Percentiles rank a stretch among this genome's conserved stretches.
Evolutionary conservation across 202 grass and related monocot species (phyloP).

Genomic region (Saccharum hybrid): DNA sequence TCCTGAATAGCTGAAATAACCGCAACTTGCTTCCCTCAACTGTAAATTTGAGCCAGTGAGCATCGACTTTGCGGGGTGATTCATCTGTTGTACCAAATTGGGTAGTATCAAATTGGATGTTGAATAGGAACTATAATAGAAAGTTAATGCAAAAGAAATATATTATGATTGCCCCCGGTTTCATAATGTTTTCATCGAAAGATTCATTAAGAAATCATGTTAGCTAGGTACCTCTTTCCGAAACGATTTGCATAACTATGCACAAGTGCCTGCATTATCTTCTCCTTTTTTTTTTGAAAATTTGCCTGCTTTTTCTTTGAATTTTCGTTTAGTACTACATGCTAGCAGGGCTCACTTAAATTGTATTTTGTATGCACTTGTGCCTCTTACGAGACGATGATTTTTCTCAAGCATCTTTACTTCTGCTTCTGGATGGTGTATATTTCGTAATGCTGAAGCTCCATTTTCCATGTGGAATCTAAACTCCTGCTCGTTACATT

Average conservation of each 20-base stretch:
- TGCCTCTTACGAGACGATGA: too few species aligned
- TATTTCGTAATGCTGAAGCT: neutral
- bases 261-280: neutral
- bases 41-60: conserved; percentile 58
- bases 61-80: conserved; percentile 44
- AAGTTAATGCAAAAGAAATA: conserved; percentile 30
- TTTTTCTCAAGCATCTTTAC: neutral
- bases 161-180: neutral
- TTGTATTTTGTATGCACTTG: neutral
- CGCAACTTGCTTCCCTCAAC: conserved; percentile 30
- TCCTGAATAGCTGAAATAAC: conserved; percentile 59
- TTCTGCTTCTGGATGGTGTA: neutral
- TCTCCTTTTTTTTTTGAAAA: too few species aligned
- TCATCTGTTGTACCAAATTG: conserved; percentile 55
- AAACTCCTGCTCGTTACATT: neutral
- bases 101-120: conserved; percentile 37
- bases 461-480: neutral
- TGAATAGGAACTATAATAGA: conserved; percentile 38
- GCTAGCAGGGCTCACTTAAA: neutral
- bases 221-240: neutral
- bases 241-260: too few species aligned
- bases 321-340: neutral
- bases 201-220: neutral
- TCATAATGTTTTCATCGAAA: neutral
- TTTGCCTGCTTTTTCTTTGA: neutral